Base-by-base conservation (phyloP, 306 rosid genomes). In the Benincasa hispida region DNA sequence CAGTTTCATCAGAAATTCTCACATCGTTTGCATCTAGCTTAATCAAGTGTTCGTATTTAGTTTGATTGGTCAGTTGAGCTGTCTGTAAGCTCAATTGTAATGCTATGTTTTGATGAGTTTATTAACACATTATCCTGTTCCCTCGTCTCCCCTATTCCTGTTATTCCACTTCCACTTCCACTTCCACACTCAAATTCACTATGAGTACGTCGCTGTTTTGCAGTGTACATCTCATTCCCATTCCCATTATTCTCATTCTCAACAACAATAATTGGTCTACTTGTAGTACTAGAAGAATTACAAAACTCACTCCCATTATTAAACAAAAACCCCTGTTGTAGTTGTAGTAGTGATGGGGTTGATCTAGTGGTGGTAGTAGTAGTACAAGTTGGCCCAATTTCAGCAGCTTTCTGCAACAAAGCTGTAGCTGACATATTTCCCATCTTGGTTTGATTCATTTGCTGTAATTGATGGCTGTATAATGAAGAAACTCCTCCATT, bases 351-450 rank as follows among this genome's bases (percentile, higher is more conserved):
- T 28, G 90, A 84, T 30, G 95, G 84, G 48, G 85, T 88, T 32
- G 79, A 66, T 25, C 48, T 86, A 5, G 45, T 39, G 6, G 45
- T 39, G 45, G 5, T 39, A 39, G 50, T 2, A 11, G 50, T 0
- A 11, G 50, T 11, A 9, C 93, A 88, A 47, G 87, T 88, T 74
- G 88, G 81, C 6, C 98, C 96, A 34, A 91, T 84, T 74, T 93
- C 89, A 19, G 97, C 91, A 47, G 98, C 98, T 80, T 93, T 93
- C 9, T 88, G 98, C 59, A 93, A 41, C 83, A 93, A 84, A 66
- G 98, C 98, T 1, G 98, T 93, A 28, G 98, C 98, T n/a, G 98
- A 93, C 94, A 90, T 88, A 79, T 85, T 87, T 5, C 89, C 82
- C 37, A 62, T 79, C 18, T 84, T 78, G 55, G 92, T 72, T 73